Evolutionary conservation across 495 filamentous ascomycete genomes (phyloP).

Genomic region (Aspergillus bertholletiae): DNA sequence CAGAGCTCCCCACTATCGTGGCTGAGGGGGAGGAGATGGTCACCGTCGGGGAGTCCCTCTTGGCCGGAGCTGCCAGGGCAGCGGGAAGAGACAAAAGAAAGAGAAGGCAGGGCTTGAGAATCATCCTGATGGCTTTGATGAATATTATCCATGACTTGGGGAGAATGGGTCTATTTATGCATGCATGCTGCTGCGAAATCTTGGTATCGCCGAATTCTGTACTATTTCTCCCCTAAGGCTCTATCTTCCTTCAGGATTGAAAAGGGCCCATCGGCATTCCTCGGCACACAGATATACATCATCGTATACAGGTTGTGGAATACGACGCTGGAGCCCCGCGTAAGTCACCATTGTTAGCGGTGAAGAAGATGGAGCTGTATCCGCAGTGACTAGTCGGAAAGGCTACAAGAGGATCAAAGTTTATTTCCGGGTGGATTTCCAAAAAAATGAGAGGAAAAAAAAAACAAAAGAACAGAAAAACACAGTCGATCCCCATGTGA

Average conservation of each 20-base stretch:
- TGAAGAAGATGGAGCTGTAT: neutral
- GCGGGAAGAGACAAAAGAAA: slow-evolving; percentile 3
- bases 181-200: neutral
- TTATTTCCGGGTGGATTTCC: neutral
- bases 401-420: neutral
- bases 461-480: no score
- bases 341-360: neutral
- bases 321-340: neutral
- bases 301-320: neutral
- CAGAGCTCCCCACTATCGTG: slow-evolving; percentile 46
- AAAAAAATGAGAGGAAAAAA: no score
- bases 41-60: slow-evolving; percentile 28
- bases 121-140: slow-evolving; percentile 5
- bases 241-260: neutral
- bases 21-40: slow-evolving; percentile 47
- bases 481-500: neutral
- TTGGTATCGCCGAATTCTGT: neutral
- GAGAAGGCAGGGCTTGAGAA: neutral
- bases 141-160: neutral
- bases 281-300: neutral
- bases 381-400: neutral
- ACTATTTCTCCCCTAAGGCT: neutral
- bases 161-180: neutral
- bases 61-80: slow-evolving; percentile 17
- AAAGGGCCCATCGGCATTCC: neutral